Conservation (phyloP, 306 rosid species). For the Canavalia ensiformis region DNA sequence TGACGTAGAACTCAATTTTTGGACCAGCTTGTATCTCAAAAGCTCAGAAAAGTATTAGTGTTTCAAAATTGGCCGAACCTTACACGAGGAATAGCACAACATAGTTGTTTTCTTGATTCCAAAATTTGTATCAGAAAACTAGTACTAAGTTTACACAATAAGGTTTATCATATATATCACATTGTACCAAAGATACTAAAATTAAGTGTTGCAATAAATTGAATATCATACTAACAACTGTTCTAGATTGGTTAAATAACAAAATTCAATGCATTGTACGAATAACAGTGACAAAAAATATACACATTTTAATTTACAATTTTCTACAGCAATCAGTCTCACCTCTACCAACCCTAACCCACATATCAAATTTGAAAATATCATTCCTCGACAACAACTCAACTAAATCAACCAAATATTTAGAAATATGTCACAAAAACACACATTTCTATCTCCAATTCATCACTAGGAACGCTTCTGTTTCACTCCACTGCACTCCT, state of each 20-base stretch:
- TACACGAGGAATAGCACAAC: too few relatives aligned
- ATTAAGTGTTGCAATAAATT: not conserved
- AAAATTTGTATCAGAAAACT: too few relatives aligned
- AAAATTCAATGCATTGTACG: not conserved
- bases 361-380: not conserved
- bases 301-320: slow-evolving; percentile 16
- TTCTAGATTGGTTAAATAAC: not conserved
- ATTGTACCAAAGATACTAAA: not conserved
- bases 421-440: not conserved
- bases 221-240: not conserved
- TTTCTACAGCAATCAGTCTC: not conserved
- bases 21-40: not conserved
- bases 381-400: slow-evolving; percentile 32
- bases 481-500: not conserved
- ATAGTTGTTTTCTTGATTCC: too few relatives aligned
- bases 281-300: not conserved
- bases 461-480: not conserved
- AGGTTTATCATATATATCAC: too few relatives aligned
- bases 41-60: too few relatives aligned
- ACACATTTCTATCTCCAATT: not conserved
- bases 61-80: not conserved
- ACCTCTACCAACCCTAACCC: not conserved
- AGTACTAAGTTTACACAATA: too few relatives aligned
- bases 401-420: slow-evolving; percentile 8
- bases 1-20: not conserved